Evolutionary conservation across 139 green algal species (phyloP).

Genomic region (Monoraphidium neglectum): DNA sequence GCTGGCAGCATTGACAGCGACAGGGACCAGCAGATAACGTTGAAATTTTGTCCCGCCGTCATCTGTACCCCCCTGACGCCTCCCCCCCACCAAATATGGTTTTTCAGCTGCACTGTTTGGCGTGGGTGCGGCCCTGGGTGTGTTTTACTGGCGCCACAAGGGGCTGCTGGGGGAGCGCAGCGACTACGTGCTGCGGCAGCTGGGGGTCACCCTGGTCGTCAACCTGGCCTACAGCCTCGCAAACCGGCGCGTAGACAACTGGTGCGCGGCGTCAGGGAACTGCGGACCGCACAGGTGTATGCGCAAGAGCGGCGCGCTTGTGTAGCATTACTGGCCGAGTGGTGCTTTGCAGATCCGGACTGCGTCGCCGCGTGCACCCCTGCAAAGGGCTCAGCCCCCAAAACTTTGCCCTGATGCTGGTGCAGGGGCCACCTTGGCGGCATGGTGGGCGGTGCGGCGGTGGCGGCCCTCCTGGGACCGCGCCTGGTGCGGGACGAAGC

Average conservation of each 20-base stretch:
- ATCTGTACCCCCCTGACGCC: too few species aligned
- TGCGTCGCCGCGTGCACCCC: neutral
- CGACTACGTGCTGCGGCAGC: conserved; percentile 41
- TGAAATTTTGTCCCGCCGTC: too few species aligned
- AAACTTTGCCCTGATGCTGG: neutral
- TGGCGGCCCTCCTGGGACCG: conserved; percentile 53
- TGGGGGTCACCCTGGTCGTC: conserved; percentile 46
- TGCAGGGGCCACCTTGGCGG: conserved; percentile 66
- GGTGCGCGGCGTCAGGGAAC: conserved; percentile 25
- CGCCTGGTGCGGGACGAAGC: conserved; percentile 14
- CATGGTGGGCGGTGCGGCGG: conserved; percentile 48
- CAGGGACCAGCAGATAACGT: too few species aligned
- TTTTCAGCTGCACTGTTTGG: conserved; percentile 57
- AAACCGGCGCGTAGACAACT: conserved; percentile 54
- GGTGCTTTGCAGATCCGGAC: neutral
- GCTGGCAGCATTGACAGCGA: too few species aligned
- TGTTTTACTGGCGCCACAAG: conserved; percentile 57
- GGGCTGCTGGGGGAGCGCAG: conserved; percentile 39
- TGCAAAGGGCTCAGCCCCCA: neutral
- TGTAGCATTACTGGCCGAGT: neutral
- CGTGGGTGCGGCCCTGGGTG: conserved; percentile 50
- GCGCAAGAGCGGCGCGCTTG: neutral
- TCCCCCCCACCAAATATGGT: too few species aligned
- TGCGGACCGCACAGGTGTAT: neutral
- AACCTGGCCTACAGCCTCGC: conserved; percentile 52